These are phyloP conservation scores for Pythium aristosporum DNA, from an alignment of 352 stramenopile genomes.

Conservation along the genomic window DNA sequence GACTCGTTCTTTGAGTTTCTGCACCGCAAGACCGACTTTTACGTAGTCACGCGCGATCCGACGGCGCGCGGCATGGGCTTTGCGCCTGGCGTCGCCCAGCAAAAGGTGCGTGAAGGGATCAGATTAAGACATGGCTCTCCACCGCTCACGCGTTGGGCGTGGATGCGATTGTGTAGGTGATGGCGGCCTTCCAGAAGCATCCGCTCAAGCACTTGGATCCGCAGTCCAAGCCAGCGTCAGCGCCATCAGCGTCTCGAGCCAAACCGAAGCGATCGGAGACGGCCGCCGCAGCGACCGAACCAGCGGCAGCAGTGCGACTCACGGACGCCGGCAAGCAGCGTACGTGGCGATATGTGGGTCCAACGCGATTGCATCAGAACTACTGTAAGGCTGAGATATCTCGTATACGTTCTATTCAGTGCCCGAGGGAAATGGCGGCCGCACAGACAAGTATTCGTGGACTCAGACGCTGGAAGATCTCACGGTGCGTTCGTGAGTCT, in stretches of 20 bases:
- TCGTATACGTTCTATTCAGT: conserved; percentile 34
- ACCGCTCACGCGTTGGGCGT: not conserved
- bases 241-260: not conserved
- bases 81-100: conserved; percentile 51
- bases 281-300: not conserved
- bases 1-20: conserved; percentile 98
- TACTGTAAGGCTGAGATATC: not conserved
- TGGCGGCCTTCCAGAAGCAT: conserved; percentile 66
- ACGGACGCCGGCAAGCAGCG: conserved; percentile 72
- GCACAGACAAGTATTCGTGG: conserved; percentile 93
- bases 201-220: conserved; percentile 55
- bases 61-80: conserved; percentile 58
- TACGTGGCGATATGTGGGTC: conserved; percentile 21
- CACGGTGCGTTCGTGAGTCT: conserved; percentile 48
- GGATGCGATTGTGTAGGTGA: conserved; percentile 31
- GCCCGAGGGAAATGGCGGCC: conserved; percentile 89
- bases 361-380: not conserved
- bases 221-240: not conserved
- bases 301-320: conserved; percentile 26
- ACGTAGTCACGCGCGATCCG: conserved; percentile 69
- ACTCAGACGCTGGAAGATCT: conserved; percentile 97
- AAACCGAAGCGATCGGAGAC: not conserved
- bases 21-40: conserved; percentile 98
- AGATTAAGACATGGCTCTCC: no score
- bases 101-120: conserved; percentile 35